These are phyloP conservation scores for Eucalyptus urophylla DNA, from an alignment of 345 rosid species.

Conservation along the genomic window DNA sequence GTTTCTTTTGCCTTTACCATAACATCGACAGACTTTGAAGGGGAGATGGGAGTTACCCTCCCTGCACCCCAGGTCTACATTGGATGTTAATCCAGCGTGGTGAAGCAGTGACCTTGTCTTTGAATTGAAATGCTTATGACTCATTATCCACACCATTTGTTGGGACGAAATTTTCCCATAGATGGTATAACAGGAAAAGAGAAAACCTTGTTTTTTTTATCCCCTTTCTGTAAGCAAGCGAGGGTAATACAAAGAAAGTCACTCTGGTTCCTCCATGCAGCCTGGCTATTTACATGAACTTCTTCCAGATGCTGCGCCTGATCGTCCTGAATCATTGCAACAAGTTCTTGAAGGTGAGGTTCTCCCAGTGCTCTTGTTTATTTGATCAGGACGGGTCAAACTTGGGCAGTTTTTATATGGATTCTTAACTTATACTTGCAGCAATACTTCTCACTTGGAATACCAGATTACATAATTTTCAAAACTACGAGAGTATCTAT, in stretches of 20 bases:
- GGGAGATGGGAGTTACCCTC: neutral
- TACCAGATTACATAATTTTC: neutral
- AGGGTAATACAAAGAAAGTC: neutral
- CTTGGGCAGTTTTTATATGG: neutral
- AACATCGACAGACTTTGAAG: neutral
- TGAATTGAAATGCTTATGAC: neutral
- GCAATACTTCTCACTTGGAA: neutral
- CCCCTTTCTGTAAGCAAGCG: neutral
- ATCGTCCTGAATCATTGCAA: conserved; percentile 60
- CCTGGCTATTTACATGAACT: conserved; percentile 75
- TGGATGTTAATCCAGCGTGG: conserved; percentile 7
- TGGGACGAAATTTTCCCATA: neutral
- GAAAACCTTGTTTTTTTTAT: neutral
- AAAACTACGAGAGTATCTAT: neutral
- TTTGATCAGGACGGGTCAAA: neutral
- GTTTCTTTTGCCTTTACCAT: neutral
- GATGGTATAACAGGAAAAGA: neutral
- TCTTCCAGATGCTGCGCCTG: conserved; percentile 75
- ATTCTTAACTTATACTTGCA: neutral
- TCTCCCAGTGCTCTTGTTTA: neutral
- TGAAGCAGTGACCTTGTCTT: neutral
- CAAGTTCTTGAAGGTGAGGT: conserved; percentile 70
- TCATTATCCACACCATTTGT: conserved; percentile 21
- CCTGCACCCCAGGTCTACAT: neutral
- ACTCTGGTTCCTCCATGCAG: conserved; percentile 21